Evolutionary conservation across 257 asterid genomes (phyloP).

Genomic region (Craterostigma plantagineum): DNA sequence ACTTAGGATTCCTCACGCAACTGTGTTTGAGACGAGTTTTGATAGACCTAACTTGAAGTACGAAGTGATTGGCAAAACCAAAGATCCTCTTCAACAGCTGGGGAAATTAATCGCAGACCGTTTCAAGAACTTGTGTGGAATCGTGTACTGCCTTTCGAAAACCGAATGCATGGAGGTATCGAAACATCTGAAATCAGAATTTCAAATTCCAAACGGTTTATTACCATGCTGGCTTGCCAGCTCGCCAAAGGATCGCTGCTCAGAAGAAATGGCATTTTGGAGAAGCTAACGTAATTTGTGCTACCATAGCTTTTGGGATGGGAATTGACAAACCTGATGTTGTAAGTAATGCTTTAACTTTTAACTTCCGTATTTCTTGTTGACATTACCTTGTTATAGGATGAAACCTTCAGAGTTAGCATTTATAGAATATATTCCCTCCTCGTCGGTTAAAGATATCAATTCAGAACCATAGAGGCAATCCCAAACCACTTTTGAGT

Average conservation of each 20-base stretch:
- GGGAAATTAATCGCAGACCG: slow-evolving; percentile 46
- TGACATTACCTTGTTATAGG: background rate
- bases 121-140: slow-evolving; percentile 62
- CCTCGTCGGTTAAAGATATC: too few relatives aligned
- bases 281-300: slow-evolving; percentile 78
- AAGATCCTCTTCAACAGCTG: slow-evolving; percentile 78
- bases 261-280: slow-evolving; percentile 87
- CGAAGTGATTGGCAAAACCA: slow-evolving; percentile 63
- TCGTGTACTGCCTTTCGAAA: slow-evolving; percentile 91
- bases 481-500: too few relatives aligned
- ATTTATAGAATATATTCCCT: too few relatives aligned
- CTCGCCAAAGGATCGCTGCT: slow-evolving; percentile 71
- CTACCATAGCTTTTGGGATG: slow-evolving; percentile 99
- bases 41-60: slow-evolving; percentile 92
- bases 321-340: slow-evolving; percentile 98
- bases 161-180: slow-evolving; percentile 83
- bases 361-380: background rate
- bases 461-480: too few relatives aligned
- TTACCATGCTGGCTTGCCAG: slow-evolving; percentile 92
- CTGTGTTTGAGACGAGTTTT: slow-evolving; percentile 78
- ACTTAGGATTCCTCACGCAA: slow-evolving; percentile 63
- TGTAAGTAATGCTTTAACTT: slow-evolving; percentile 30
- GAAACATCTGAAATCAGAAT: slow-evolving; percentile 53
- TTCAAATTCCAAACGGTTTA: slow-evolving; percentile 58
- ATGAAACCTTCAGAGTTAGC: background rate